Percentiles rank a stretch among this genome's conserved stretches.
These are phyloP conservation scores for Fusarium scirpi DNA, from an alignment of 2,329 filamentous ascomycete genomes.

Conservation along the genomic window DNA sequence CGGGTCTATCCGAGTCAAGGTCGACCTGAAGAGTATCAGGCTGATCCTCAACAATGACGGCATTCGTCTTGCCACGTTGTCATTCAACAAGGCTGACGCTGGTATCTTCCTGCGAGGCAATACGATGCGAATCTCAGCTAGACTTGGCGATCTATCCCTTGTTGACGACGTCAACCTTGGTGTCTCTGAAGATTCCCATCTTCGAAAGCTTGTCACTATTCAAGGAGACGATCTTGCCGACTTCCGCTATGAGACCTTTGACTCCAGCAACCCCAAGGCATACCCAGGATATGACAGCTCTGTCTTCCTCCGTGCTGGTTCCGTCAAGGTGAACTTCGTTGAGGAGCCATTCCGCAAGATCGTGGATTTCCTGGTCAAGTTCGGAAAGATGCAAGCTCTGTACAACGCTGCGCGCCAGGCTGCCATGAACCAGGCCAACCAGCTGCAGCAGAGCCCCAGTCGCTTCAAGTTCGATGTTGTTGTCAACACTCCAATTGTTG, in stretches of 20 bases:
- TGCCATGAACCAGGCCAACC: slow-evolving; percentile 91
- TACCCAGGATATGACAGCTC: slow-evolving; percentile 97
- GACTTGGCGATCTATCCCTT: slow-evolving; percentile 86
- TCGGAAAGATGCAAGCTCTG: slow-evolving; percentile 99
- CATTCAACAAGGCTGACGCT: slow-evolving; percentile 91
- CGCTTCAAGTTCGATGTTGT: slow-evolving; percentile 95
- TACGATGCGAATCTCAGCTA: slow-evolving; percentile 88
- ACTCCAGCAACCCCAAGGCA: slow-evolving; percentile 72
- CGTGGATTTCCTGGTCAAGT: slow-evolving; percentile 97
- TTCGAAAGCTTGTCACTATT: slow-evolving; percentile 91
- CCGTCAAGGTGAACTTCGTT: slow-evolving; percentile 95
- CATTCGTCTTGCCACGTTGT: slow-evolving; percentile 90
- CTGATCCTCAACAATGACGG: slow-evolving; percentile 98
- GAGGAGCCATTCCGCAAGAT: slow-evolving; percentile 99
- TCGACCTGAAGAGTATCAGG: slow-evolving; percentile 91
- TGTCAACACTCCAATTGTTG: slow-evolving; percentile 93
- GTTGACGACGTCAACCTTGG: slow-evolving; percentile 95
- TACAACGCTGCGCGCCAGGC: slow-evolving; percentile 97
- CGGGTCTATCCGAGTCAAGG: slow-evolving; percentile 91
- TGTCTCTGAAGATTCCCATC: slow-evolving; percentile 80
- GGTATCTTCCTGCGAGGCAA: slow-evolving; percentile 88
- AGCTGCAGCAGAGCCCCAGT: slow-evolving; percentile 89
- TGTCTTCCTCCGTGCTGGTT: slow-evolving; percentile 89
- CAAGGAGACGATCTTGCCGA: slow-evolving; percentile 96
- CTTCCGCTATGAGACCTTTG: slow-evolving; percentile 97